Evolutionary conservation across 1,284 basidiomycete genomes (phyloP), one percentile per base, ranked within the genome.

Genomic region (Limonomyces culmigenus): DNA sequence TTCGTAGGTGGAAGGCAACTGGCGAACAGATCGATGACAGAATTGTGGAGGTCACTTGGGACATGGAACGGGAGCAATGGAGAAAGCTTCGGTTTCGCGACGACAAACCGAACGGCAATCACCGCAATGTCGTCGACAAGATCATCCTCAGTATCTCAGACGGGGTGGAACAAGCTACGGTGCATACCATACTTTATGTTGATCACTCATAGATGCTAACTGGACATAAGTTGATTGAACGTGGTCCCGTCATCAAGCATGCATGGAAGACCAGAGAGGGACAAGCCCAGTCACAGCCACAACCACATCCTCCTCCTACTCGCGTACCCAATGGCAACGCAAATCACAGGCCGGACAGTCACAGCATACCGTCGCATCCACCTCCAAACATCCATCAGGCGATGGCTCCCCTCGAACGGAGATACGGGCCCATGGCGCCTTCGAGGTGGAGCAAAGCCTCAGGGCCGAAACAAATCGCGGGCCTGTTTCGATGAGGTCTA

Each of bases 31-130:
- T 79, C 42, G 91, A 98, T 51, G 91, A 96, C 50, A 72, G 92
- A 5, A 72, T 98, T 34, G 83, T 96, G 19, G 95, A 99, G 53
- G 89, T 92, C 16, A 73, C 75, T 39, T 98, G 95, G 93, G 81
- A 93, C 47, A 43, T 63, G 5, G 51, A 54, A 5, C 45, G 57
- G 13, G 67, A 69, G 30, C 68, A 67, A 35, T 96, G 91, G 89
- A 74, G 74, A 37, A 76, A 88, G 68, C 74, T 95, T 70, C 73
- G 92, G 29, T 91, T 92, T 53, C 60, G 92, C 46, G 75, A 92
- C 49, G 91, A 96, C 57, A 96, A 96, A 53, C 79, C 72, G 3
- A 59, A 88, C 45, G 91, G 84, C 19, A 96, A 96, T 55, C 86
- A 87, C 55, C 70, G 67, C 39, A 67, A 57, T 29, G 75, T 88